A percentile compares a stretch with the other conserved stretches of the same genome.
phyloP scores from a whole-genome alignment of 148 eudicot genomes.

The Fallopia convolvulus region DNA sequence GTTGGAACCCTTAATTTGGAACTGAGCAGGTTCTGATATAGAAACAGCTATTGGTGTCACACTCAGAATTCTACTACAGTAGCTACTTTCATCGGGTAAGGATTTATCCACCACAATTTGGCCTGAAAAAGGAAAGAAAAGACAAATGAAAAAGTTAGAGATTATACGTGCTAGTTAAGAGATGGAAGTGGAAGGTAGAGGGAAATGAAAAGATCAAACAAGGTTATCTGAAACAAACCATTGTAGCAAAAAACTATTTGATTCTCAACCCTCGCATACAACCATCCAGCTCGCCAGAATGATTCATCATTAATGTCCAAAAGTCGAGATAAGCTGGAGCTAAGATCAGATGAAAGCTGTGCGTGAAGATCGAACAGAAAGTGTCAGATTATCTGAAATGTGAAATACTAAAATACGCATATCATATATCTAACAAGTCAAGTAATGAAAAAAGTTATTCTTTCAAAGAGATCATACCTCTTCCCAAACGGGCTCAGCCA shows the following conservation, averaged over 20 bases:
- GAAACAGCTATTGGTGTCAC: slow-evolving; percentile 74
- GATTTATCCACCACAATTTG: slow-evolving; percentile 52
- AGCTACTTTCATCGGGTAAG: slow-evolving; percentile 30
- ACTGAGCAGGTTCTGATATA: slow-evolving; percentile 41
- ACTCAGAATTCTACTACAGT: slow-evolving; percentile 37
- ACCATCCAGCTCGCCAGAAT: slow-evolving; percentile 89
- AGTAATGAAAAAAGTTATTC: not conserved
- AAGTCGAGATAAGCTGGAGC: slow-evolving; percentile 55
- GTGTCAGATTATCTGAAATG: not conserved
- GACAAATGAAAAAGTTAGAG: not conserved
- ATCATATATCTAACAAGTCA: not conserved
- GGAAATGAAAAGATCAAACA: not conserved
- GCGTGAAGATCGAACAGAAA: slow-evolving; percentile 10
- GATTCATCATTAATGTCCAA: slow-evolving; percentile 43
- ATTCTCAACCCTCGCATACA: slow-evolving; percentile 56
- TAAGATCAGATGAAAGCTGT: slow-evolving; percentile 56
- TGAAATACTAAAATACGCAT: not conserved
- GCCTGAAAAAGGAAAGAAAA: slow-evolving; percentile 32
- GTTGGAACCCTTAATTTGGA: slow-evolving; percentile 59
- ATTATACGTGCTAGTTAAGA: not conserved
- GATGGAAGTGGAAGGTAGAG: not conserved
- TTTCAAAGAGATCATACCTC: slow-evolving; percentile 34
- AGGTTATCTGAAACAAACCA: slow-evolving; percentile 38
- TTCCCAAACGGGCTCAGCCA: slow-evolving; percentile 64
- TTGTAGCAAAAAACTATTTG: slow-evolving; percentile 51